Percentiles rank a stretch among this genome's conserved stretches.
phyloP scores from a whole-genome alignment of 208 protist genomes.

The Histomonas meleagridis region DNA sequence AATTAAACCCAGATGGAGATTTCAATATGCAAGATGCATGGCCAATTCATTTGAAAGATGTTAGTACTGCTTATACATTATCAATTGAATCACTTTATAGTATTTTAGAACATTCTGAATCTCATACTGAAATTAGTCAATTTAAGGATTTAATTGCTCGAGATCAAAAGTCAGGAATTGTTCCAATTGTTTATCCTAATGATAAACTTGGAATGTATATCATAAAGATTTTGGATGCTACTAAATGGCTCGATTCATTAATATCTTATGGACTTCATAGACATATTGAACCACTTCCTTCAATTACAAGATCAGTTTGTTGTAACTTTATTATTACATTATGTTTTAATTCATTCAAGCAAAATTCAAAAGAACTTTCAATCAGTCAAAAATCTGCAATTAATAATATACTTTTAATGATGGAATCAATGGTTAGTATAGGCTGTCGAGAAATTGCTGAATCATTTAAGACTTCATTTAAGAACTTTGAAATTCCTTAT shows the following conservation, averaged over 20 bases:
- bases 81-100: not conserved
- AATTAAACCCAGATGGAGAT: not conserved
- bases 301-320: not conserved
- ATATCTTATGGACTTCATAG: not conserved
- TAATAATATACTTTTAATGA: not conserved
- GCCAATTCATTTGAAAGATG: not conserved
- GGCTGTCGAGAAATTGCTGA: not conserved
- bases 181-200: not conserved
- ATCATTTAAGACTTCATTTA: not conserved
- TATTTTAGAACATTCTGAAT: not conserved
- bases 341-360: not conserved
- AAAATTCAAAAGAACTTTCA: not conserved
- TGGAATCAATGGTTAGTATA: not conserved
- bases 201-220: not conserved
- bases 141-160: not conserved
- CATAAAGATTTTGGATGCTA: not conserved
- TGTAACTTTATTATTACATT: not conserved
- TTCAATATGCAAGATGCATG: not conserved
- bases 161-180: not conserved
- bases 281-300: not conserved
- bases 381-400: not conserved
- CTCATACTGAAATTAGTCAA: not conserved
- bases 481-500: not conserved
- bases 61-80: not conserved
- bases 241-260: not conserved